phyloP scores from a whole-genome alignment of 176 grass and related monocot species.

The Poa annua region DNA sequence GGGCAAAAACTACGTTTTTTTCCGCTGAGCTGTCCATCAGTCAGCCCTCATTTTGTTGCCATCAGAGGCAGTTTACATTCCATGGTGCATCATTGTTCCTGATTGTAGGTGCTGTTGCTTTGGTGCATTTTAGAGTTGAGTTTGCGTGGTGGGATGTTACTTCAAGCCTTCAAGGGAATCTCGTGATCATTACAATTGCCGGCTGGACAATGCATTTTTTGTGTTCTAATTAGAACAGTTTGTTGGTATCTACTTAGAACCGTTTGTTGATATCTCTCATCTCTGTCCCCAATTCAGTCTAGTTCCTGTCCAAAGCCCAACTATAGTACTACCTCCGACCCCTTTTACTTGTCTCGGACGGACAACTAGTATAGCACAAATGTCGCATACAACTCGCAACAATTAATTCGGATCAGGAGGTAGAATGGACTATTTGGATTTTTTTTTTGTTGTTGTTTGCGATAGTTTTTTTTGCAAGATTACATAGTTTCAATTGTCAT shows the following conservation, averaged over 20 bases:
- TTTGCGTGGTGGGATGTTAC: conserved; percentile 4
- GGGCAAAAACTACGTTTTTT: neutral
- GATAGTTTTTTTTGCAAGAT: neutral
- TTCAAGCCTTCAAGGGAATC: conserved; percentile 1
- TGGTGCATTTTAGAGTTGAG: neutral
- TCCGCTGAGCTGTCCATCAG: neutral
- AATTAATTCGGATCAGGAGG: no score
- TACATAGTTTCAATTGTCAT: conserved; percentile 5
- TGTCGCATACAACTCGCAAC: no score
- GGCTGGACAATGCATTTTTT: neutral
- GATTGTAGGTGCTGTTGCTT: neutral
- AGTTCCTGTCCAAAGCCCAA: neutral
- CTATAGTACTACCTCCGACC: neutral
- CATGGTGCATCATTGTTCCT: neutral
- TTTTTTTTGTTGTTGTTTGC: no score
- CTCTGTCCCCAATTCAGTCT: neutral
- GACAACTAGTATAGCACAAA: no score
- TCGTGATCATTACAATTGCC: neutral
- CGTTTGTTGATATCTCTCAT: neutral
- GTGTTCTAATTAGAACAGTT: neutral
- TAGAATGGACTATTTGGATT: neutral
- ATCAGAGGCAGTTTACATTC: neutral
- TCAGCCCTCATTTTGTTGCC: neutral
- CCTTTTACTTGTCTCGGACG: no score
- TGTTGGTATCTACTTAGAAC: neutral